A percentile compares a stretch with the other conserved stretches of the same genome.
phyloP scores from a whole-genome alignment of 345 rosid species.

The Cardiospermum halicacabum region DNA sequence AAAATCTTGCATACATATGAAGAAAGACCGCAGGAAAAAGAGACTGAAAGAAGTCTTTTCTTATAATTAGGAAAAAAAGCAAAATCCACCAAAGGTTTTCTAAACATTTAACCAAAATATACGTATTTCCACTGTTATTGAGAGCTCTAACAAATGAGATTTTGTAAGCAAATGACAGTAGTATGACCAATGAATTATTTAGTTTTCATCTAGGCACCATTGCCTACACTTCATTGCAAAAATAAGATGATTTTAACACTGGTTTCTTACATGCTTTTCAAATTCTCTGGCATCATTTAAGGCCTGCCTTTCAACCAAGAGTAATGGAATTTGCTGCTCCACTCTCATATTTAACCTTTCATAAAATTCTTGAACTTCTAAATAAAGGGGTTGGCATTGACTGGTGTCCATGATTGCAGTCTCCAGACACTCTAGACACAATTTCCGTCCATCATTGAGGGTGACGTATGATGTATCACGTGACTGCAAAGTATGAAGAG shows the following conservation, averaged over 20 bases:
- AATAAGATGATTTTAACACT: neutral
- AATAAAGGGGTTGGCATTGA: constrained; percentile 84
- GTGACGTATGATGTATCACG: constrained; percentile 58
- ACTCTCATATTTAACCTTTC: constrained; percentile 81
- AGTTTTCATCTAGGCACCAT: neutral
- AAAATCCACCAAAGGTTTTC: neutral
- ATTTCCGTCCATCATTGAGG: constrained; percentile 87
- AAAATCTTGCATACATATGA: neutral
- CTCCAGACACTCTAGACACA: constrained; percentile 93
- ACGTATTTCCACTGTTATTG: neutral
- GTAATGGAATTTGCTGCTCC: constrained; percentile 84
- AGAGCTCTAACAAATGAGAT: constrained; percentile 6
- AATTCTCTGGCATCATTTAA: constrained; percentile 94
- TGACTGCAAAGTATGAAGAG: constrained; percentile 44
- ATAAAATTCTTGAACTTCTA: constrained; percentile 71
- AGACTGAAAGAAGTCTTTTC: neutral
- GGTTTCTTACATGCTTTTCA: constrained; percentile 70
- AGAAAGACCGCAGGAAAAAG: neutral
- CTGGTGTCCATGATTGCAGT: constrained; percentile 92
- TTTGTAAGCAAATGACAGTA: neutral
- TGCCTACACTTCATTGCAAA: neutral
- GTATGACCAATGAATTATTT: neutral
- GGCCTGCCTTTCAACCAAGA: constrained; percentile 94
- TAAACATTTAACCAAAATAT: neutral
- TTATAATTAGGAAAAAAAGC: neutral